phyloP scores from a whole-genome alignment of 163 green algal genomes.

The Chlamydomonas reinhardtii region DNA sequence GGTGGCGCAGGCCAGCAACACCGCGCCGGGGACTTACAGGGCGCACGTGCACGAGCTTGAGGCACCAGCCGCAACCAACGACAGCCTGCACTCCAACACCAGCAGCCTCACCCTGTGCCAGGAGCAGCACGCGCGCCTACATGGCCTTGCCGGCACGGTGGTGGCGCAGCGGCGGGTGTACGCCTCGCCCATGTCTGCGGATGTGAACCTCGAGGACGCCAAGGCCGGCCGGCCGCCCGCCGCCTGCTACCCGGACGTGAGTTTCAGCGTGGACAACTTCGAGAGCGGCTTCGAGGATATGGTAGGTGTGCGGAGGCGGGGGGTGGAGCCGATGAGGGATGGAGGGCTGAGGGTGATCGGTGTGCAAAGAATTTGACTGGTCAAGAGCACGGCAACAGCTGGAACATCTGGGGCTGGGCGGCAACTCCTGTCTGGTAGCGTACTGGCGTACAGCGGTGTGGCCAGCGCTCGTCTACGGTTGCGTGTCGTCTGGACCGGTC shows the following conservation, averaged over 20 bases:
- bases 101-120: no score
- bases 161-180: slow-evolving; percentile 52
- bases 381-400: no score
- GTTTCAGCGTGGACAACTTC: slow-evolving; percentile 69
- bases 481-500: no score
- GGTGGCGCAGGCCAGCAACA: no score
- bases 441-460: no score
- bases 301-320: slow-evolving; percentile 9
- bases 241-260: slow-evolving; percentile 66
- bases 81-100: no score
- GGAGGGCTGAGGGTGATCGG: neutral
- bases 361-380: neutral
- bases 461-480: no score
- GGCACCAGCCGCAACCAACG: no score
- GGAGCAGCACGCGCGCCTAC: neutral
- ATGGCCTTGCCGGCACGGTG: neutral
- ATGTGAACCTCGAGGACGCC: slow-evolving; percentile 61
- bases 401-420: no score
- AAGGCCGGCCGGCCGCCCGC: slow-evolving; percentile 34
- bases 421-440: no score
- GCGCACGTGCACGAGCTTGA: no score
- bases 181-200: slow-evolving; percentile 52
- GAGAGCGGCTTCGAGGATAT: slow-evolving; percentile 62
- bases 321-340: neutral
- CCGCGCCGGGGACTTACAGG: no score